Conservation (phyloP, 306 rosid genomes). For the Rosa lucieae region DNA sequence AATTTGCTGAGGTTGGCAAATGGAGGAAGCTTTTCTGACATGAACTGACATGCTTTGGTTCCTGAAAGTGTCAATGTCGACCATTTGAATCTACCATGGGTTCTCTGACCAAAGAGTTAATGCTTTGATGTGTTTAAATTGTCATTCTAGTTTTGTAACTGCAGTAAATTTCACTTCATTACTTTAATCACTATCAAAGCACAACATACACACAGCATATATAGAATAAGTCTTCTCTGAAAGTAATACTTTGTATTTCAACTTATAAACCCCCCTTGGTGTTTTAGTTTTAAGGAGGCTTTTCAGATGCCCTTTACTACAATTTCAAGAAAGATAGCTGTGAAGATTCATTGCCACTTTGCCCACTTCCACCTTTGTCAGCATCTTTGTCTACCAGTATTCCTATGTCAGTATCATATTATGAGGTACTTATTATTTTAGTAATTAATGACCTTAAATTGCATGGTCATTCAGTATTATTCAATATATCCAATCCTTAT, state of each 20-base stretch:
- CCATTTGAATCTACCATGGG: background rate
- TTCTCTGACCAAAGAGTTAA: background rate
- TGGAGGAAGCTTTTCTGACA: background rate
- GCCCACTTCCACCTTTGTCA: conserved; percentile 54
- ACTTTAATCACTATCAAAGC: background rate
- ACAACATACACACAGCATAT: background rate
- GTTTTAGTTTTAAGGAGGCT: conserved; percentile 89
- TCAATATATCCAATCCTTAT: background rate
- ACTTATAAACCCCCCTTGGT: conserved; percentile 21
- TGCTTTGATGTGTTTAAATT: background rate
- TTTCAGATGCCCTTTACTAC: conserved; percentile 84
- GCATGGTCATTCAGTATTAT: background rate
- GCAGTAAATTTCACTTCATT: background rate
- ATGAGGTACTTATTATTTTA: conserved; percentile 57
- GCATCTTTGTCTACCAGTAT: conserved; percentile 39
- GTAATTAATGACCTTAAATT: background rate
- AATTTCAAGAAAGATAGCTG: conserved; percentile 73
- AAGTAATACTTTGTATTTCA: conserved; percentile 3
- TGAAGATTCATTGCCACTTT: conserved; percentile 72
- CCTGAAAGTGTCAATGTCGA: conserved; percentile 15
- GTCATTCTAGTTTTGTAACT: background rate
- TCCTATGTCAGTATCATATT: conserved; percentile 75
- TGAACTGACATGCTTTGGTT: background rate
- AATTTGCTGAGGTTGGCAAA: background rate
- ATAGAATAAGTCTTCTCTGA: background rate